phyloP scores from a whole-genome alignment of 192 early-diverging fungal genomes.

The Haplosporangium gracile region DNA sequence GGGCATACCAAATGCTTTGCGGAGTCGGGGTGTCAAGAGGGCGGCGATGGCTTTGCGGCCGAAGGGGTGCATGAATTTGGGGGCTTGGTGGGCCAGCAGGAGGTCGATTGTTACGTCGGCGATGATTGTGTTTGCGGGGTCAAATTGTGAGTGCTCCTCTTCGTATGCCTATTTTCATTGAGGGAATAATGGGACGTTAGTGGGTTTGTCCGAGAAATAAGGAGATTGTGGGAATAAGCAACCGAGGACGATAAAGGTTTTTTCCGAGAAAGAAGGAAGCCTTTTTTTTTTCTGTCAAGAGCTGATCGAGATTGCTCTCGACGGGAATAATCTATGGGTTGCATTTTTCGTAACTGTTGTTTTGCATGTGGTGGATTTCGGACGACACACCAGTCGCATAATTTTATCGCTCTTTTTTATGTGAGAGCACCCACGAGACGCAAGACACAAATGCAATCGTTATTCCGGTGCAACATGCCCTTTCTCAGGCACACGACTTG shows the following conservation, averaged over 20 bases:
- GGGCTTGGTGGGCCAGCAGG: slow-evolving; percentile 4
- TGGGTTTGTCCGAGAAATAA: neutral
- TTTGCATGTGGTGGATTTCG: neutral
- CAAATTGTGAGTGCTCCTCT: slow-evolving; percentile 4
- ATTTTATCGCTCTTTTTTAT: neutral
- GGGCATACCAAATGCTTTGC: slow-evolving; percentile 16
- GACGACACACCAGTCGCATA: neutral
- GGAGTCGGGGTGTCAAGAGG: slow-evolving; percentile 21
- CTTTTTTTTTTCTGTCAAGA: no score
- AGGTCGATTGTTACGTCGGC: slow-evolving; percentile 23
- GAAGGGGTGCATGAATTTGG: slow-evolving; percentile 17
- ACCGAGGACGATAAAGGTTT: neutral
- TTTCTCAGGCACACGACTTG: no score
- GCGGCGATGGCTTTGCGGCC: slow-evolving; percentile 6
- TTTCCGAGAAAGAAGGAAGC: neutral
- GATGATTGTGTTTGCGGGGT: slow-evolving; percentile 17
- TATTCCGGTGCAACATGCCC: no score
- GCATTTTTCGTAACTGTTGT: neutral
- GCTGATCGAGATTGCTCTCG: no score
- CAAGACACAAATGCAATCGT: no score
- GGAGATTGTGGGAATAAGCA: neutral
- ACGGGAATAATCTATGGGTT: no score
- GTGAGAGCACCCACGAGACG: no score
- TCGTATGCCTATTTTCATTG: slow-evolving; percentile 22
- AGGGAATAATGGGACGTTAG: neutral